A percentile compares a stretch with the other conserved stretches of the same genome.
Evolutionary conservation across 805 yeast species (phyloP).

Genomic region (Saccharomyces mikatae): DNA sequence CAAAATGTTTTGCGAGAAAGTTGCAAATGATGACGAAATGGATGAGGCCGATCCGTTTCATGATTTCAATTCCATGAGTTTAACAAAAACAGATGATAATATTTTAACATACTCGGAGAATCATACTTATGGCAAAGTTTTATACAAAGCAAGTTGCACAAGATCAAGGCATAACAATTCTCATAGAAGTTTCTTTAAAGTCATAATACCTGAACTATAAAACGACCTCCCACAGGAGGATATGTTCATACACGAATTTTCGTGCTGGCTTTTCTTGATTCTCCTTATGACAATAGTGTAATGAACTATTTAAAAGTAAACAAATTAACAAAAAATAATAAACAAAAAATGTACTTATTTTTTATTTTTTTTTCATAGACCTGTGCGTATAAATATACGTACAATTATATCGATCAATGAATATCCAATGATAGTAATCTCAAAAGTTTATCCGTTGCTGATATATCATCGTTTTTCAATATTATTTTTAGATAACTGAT

Average conservation of each 20-base stretch:
- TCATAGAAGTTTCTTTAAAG: slow-evolving; percentile 29
- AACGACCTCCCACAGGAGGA: background rate
- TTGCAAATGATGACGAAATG: slow-evolving; percentile 30
- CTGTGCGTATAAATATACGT: background rate
- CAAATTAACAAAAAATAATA: background rate
- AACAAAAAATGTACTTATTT: background rate
- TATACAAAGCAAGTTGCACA: slow-evolving; percentile 34
- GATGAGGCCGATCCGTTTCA: slow-evolving; percentile 67
- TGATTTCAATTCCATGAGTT: slow-evolving; percentile 76
- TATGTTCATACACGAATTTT: background rate
- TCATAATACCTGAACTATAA: background rate
- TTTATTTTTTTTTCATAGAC: background rate
- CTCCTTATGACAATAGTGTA: background rate
- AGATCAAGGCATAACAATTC: slow-evolving; percentile 34
- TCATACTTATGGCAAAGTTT: slow-evolving; percentile 35
- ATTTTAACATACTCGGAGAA: slow-evolving; percentile 41
- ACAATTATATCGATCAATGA: background rate
- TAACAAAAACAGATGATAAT: slow-evolving; percentile 62
- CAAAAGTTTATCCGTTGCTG: slow-evolving; percentile 2
- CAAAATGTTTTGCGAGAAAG: slow-evolving; percentile 27
- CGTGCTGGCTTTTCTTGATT: background rate
- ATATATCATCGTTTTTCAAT: background rate
- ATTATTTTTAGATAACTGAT: slow-evolving; percentile 6
- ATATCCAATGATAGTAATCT: background rate
- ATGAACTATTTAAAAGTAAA: background rate